Evolutionary conservation across 1,284 basidiomycete species (phyloP), one percentile per base, ranked within the genome.

Genomic region (Puccinia hordei): DNA sequence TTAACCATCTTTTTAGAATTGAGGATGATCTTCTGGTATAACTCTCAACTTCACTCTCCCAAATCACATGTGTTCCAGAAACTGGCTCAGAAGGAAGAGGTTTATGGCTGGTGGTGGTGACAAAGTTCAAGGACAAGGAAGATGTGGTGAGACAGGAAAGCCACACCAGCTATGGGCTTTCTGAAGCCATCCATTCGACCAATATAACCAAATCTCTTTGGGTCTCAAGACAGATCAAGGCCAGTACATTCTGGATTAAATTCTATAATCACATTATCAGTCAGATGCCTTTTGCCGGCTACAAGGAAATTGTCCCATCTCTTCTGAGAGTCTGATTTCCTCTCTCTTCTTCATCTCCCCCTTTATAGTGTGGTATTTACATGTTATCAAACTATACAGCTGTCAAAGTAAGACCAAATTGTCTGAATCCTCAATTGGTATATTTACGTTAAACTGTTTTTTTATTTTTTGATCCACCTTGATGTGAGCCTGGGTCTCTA

Each of bases 221-320:
- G 79, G 90, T 91, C 10, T 92, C 93, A 10, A 90, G 93, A 86
- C 88, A 87, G 82, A 88, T 98, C 82, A 89, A 93, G 83, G 93
- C 93, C 2, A 95, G 95, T 49, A 94, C 93, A 9, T 90, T 90
- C 1, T 93, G 91, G 90, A 86, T 93, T 83, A 95, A 95, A 88
- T 92, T 90, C 82, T 88, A 89, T 83, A 93, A 92, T 87, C 87
- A 88, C 84, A 86, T 92, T n/a, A 86, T 91, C 84, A 85, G 89
- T 9, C 88, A 89, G 76, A 87, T 92, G 53, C 92, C 93, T 1
- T 95, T 95, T 86, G 93, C 94, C 82, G 94, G 94, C 44, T 95
- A 89, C 90, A 96, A 95, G 89, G 90, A 83, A 69, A 83, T 81
- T 35, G 84, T 41, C 27, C 1, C 17, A 17, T 65, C 15, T 33